Percentiles rank a stretch among this genome's conserved stretches.
These are phyloP conservation scores for Spergularia marina DNA, from an alignment of 148 eudicot species.

Conservation along the genomic window DNA sequence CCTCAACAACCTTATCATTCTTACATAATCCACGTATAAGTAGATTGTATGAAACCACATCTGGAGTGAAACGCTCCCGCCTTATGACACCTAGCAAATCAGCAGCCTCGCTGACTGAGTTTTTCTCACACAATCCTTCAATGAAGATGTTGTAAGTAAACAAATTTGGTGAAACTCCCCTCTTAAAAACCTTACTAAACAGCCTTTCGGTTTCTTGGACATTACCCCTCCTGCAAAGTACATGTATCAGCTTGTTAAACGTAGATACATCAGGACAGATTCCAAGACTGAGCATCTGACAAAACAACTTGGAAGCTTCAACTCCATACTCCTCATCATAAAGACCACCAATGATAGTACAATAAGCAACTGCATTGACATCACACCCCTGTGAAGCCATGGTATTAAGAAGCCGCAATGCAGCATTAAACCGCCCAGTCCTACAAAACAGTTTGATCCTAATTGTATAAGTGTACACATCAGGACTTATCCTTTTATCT, in stretches of 20 bases:
- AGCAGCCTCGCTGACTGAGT: constrained; percentile 57
- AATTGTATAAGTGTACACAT: constrained; percentile 76
- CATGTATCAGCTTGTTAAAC: constrained; percentile 80
- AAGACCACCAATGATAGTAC: constrained; percentile 76
- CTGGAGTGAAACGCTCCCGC: constrained; percentile 61
- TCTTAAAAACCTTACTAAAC: constrained; percentile 70
- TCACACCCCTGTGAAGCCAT: constrained; percentile 72
- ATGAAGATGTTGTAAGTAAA: constrained; percentile 76
- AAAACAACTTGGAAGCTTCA: constrained; percentile 71
- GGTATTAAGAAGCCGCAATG: constrained; percentile 71
- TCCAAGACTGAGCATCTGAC: constrained; percentile 74
- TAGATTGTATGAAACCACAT: constrained; percentile 81
- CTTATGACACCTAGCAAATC: constrained; percentile 44
- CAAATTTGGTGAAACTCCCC: constrained; percentile 81
- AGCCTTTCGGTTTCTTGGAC: constrained; percentile 66
- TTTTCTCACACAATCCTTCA: constrained; percentile 74
- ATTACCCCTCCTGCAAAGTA: constrained; percentile 62
- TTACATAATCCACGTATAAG: constrained; percentile 79
- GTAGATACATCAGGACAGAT: constrained; percentile 61
- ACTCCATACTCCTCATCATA: constrained; percentile 47
- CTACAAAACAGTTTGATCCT: constrained; percentile 91
- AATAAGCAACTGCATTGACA: constrained; percentile 76
- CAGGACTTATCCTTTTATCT: constrained; percentile 65
- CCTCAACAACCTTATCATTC: constrained; percentile 57
- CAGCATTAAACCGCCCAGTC: constrained; percentile 68